Percentiles rank a stretch among this genome's conserved stretches.
These are phyloP conservation scores for Cocos nucifera DNA, from an alignment of 176 grass and related monocot species.

Conservation along the genomic window DNA sequence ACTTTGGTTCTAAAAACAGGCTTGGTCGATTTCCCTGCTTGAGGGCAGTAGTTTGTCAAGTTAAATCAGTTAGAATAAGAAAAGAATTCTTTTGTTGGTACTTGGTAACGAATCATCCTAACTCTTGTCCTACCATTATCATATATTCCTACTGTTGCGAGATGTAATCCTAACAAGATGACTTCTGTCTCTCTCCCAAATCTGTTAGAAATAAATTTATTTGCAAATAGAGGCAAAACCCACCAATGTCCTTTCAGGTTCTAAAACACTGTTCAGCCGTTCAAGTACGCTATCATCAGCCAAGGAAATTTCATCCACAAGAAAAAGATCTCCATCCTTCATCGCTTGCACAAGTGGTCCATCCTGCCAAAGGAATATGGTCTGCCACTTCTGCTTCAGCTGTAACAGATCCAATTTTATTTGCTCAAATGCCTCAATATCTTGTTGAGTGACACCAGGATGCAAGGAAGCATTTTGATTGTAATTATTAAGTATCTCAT, in stretches of 20 bases:
- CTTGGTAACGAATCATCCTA: too few species aligned
- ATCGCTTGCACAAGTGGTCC: constrained; percentile 95
- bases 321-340: constrained; percentile 78
- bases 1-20: too few species aligned
- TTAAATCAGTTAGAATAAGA: too few species aligned
- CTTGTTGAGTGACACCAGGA: constrained; percentile 34
- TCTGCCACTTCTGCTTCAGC: constrained; percentile 66
- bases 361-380: constrained; percentile 94
- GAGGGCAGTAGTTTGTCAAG: too few species aligned
- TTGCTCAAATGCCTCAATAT: constrained; percentile 52
- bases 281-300: constrained; percentile 97
- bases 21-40: too few species aligned
- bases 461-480: constrained; percentile 32
- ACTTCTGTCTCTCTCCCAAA: too few species aligned
- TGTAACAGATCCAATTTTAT: constrained; percentile 56
- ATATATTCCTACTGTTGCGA: too few species aligned
- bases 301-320: constrained; percentile 93
- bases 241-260: constrained; percentile 94
- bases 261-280: constrained; percentile 93
- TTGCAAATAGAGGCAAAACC: neutral
- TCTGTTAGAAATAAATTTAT: too few species aligned
- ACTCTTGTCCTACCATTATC: too few species aligned
- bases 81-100: too few species aligned
- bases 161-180: too few species aligned
- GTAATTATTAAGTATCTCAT: constrained; percentile 46